Evolutionary conservation across 1,139 yeast genomes (phyloP), one percentile per base, ranked within the genome.

Genomic region (Lodderomyces jiufengensis): DNA sequence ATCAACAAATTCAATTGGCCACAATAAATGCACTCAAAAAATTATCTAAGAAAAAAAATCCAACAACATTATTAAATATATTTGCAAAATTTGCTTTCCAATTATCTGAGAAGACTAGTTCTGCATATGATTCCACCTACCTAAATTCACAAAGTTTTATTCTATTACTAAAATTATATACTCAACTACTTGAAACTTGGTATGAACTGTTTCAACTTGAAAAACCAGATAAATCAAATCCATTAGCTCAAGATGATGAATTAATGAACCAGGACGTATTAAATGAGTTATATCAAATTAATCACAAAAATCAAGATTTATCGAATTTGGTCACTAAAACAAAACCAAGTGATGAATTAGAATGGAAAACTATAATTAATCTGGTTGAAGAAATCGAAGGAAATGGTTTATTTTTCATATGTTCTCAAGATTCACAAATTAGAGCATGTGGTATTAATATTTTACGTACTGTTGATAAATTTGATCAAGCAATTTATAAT

Each of bases 301-400:
- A 70, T 37, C 60, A 62, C 38, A 65, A 63, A 36, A 59, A 61
- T 6, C 66, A 61, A 9, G 71, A 64, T 32, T 45, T 59, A 32
- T 42, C 54, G 5, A 54, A 57, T 10, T 1, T 62, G 52, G 20
- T 18, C 20, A 18, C 20, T 5, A 18, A 7, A 18, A 5, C 20
- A 18, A 18, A 18, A 18, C 9, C 45, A 39, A 3, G 36, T 24
- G 92, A 85, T 41, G 88, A 82, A 40, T 59, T 86, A 31, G 94
- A 84, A 50, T 70, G 90, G 74, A 84, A 84, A 48, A 79, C 78
- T 26, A 78, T 86, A 28, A 80, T 86, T 47, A 83, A 95, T 0
- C 81, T 84, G 0, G 81, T 90, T 34, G 97, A 92, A 56, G 97
- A 90, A 46, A 84, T 90, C 7, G 98, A 94, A 60, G 97, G 98